Percentiles rank a stretch among this genome's conserved stretches.
Evolutionary conservation across 352 stramenopile species (phyloP).

Genomic region (Discostella stelligera): DNA sequence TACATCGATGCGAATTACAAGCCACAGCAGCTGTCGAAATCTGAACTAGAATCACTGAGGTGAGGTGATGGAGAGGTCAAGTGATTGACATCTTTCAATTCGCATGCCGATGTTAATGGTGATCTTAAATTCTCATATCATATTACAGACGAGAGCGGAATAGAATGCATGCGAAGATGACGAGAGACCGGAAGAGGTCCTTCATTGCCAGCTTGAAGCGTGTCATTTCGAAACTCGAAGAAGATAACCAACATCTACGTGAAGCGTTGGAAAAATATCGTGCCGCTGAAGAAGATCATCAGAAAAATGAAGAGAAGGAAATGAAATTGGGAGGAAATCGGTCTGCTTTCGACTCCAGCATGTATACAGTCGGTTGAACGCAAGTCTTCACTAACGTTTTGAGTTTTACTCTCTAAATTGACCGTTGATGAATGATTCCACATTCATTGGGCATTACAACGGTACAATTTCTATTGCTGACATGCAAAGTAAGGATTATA

Average conservation of each 20-base stretch:
- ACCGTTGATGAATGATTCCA: background rate
- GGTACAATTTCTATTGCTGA: too few species aligned
- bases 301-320: conserved; percentile 2
- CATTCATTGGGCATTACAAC: background rate
- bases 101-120: too few species aligned
- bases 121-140: conserved; percentile 3
- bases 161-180: conserved; percentile 83
- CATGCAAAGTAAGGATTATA: too few species aligned
- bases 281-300: background rate
- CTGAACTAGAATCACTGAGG: conserved; percentile 70
- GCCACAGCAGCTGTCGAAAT: conserved; percentile 52
- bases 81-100: background rate
- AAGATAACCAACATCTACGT: conserved; percentile 62
- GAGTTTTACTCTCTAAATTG: too few species aligned
- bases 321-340: conserved; percentile 7
- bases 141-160: conserved; percentile 74
- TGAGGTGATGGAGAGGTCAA: conserved; percentile 35
- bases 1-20: conserved; percentile 69
- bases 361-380: conserved; percentile 41
- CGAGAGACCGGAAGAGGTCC: conserved; percentile 76
- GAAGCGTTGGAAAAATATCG: conserved; percentile 44
- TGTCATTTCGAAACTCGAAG: conserved; percentile 71
- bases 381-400: too few species aligned
- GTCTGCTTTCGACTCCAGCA: conserved; percentile 32
- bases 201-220: conserved; percentile 74